Evolutionary conservation across 805 yeast species (phyloP).

Genomic region (Saturnispora sanitii): DNA sequence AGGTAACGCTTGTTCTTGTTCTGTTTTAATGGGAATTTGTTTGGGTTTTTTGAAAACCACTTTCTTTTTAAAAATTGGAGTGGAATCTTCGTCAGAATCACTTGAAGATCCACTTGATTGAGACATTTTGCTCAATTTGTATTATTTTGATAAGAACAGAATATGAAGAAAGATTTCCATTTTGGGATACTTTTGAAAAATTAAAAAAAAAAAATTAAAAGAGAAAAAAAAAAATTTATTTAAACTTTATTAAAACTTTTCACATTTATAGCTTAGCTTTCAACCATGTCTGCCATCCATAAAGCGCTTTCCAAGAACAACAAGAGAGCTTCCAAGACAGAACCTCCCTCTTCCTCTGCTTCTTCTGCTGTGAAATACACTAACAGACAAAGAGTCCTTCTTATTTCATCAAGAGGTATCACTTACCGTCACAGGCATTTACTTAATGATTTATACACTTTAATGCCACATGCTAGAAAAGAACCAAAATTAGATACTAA

Average conservation of each 20-base stretch:
- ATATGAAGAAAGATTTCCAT: no score
- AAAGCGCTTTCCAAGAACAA: conserved; percentile 38
- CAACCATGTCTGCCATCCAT: conserved; percentile 60
- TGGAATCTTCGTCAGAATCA: not conserved
- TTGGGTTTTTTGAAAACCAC: conserved; percentile 1
- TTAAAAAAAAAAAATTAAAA: no score
- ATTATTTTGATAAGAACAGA: no score
- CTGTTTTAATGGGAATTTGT: not conserved
- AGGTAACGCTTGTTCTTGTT: not conserved
- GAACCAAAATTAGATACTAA: conserved; percentile 95
- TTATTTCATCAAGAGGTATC: conserved; percentile 90
- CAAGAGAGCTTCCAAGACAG: conserved; percentile 28
- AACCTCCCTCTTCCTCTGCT: conserved; percentile 25
- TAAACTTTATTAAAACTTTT: conserved; percentile 1
- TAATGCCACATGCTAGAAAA: conserved; percentile 91
- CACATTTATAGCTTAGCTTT: not conserved
- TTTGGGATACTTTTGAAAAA: no score
- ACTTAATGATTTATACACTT: conserved; percentile 64
- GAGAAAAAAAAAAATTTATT: not conserved
- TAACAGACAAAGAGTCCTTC: conserved; percentile 80
- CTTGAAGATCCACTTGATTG: not conserved
- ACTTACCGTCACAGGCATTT: conserved; percentile 93
- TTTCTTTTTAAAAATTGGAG: not conserved
- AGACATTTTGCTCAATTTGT: not conserved
- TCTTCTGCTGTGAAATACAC: conserved; percentile 45